phyloP scores from a whole-genome alignment of 805 yeast species.

The Candida takata region DNA sequence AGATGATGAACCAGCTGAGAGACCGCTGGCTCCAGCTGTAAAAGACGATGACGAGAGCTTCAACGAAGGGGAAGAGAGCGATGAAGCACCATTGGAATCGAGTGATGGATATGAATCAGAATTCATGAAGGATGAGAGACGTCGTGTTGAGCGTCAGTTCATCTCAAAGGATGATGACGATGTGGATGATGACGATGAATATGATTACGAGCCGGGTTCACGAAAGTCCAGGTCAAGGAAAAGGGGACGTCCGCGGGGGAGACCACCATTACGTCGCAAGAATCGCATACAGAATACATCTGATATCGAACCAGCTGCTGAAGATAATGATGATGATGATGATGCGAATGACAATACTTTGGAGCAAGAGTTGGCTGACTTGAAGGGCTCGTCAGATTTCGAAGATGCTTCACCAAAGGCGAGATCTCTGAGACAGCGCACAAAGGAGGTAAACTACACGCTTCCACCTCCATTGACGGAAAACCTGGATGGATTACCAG shows the following conservation, averaged over 20 bases:
- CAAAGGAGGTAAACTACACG: slow-evolving; percentile 71
- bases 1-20: slow-evolving; percentile 2
- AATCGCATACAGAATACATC: too few species aligned
- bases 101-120: slow-evolving; percentile 11
- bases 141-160: slow-evolving; percentile 18
- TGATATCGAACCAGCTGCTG: too few species aligned
- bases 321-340: slow-evolving; percentile 17
- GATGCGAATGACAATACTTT: slow-evolving; percentile 30
- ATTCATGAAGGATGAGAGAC: slow-evolving; percentile 6
- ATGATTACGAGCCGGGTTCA: slow-evolving; percentile 6
- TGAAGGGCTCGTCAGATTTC: slow-evolving; percentile 19
- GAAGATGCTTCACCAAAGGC: slow-evolving; percentile 32
- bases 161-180: slow-evolving; percentile 25
- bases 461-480: slow-evolving; percentile 72
- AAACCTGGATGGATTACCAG: slow-evolving; percentile 21
- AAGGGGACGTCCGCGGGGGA: slow-evolving; percentile 2
- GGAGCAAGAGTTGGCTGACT: slow-evolving; percentile 48
- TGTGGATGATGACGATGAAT: slow-evolving; percentile 19
- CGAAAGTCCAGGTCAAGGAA: slow-evolving; percentile 12
- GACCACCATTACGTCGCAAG: too few species aligned
- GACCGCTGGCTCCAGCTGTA: not conserved
- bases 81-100: slow-evolving; percentile 17
- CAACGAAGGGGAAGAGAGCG: slow-evolving; percentile 32
- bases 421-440: slow-evolving; percentile 52
- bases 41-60: slow-evolving; percentile 26